These are phyloP conservation scores for Nigrospora osmanthi DNA, from an alignment of 2,329 filamentous ascomycete genomes.

Conservation along the genomic window DNA sequence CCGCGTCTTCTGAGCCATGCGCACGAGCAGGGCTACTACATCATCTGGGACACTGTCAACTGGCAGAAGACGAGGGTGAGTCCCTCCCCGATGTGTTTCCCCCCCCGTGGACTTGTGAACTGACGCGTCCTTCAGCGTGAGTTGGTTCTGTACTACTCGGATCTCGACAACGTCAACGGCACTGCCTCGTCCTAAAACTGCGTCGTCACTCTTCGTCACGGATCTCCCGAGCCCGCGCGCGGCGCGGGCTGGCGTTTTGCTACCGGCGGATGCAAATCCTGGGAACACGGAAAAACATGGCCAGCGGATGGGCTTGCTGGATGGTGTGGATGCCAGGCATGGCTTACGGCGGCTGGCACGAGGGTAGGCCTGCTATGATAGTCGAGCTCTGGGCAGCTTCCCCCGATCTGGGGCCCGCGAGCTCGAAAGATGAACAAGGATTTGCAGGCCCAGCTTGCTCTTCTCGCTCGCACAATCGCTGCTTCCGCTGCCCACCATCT, in stretches of 20 bases:
- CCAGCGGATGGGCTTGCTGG: background rate
- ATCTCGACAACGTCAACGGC: conserved; percentile 36
- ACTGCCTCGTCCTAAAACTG: background rate
- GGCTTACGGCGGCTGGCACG: no score
- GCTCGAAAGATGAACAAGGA: no score
- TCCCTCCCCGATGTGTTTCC: background rate
- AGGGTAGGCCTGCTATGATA: no score
- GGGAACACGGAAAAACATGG: conserved; percentile 1
- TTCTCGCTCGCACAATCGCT: no score
- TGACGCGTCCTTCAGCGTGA: conserved; percentile 37
- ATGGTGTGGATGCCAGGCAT: background rate
- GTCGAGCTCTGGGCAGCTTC: no score
- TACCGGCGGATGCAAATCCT: conserved; percentile 1
- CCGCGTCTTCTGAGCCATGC: conserved; percentile 50
- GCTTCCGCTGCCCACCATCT: no score
- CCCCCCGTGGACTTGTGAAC: conserved; percentile 7
- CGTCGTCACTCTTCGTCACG: background rate
- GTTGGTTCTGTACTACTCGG: conserved; percentile 52
- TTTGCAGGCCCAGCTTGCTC: no score
- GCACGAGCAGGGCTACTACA: conserved; percentile 58
- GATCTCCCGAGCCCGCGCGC: background rate
- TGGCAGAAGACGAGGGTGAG: conserved; percentile 57
- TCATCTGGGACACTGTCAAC: conserved; percentile 55
- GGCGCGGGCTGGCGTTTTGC: conserved; percentile 1
- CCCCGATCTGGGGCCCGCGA: no score